Conservation (phyloP, 768 basidiomycete genomes). For the Cyathus striatus region DNA sequence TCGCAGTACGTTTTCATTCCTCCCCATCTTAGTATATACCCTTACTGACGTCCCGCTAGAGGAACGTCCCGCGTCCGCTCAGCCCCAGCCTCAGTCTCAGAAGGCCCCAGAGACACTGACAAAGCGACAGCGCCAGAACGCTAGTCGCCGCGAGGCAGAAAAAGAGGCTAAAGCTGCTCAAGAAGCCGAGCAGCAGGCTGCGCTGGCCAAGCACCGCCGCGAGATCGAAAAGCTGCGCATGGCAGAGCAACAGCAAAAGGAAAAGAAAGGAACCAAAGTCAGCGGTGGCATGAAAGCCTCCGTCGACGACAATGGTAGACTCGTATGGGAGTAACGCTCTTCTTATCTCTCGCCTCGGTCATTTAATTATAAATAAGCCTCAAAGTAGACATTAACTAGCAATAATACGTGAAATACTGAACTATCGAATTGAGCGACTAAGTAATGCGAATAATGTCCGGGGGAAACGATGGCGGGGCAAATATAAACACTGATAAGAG, state of each 20-base stretch:
- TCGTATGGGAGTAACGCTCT: conserved; percentile 53
- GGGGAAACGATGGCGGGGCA: no score
- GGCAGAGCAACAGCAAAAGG: conserved; percentile 36
- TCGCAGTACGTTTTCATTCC: conserved; percentile 30
- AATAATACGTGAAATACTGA: no score
- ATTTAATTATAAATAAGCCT: no score
- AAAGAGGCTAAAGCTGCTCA: conserved; percentile 54
- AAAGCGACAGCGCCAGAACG: conserved; percentile 70
- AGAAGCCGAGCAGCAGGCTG: conserved; percentile 45
- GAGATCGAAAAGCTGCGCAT: conserved; percentile 53
- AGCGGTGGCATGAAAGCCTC: conserved; percentile 60
- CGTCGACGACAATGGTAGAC: conserved; percentile 51
- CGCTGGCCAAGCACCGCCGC: conserved; percentile 53
- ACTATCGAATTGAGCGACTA: no score
- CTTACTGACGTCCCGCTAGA: no score
- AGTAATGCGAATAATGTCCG: no score
- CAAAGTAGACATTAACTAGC: no score
- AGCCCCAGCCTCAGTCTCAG: conserved; percentile 7
- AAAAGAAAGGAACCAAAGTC: conserved; percentile 23
- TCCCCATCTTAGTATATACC: background rate
- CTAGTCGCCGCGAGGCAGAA: conserved; percentile 46
- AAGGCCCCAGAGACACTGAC: conserved; percentile 43
- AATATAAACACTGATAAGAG: no score
- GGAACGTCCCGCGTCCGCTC: no score
- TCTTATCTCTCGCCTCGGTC: no score